phyloP scores from a whole-genome alignment of 2,329 filamentous ascomycete species.

The Penicillium sp. region DNA sequence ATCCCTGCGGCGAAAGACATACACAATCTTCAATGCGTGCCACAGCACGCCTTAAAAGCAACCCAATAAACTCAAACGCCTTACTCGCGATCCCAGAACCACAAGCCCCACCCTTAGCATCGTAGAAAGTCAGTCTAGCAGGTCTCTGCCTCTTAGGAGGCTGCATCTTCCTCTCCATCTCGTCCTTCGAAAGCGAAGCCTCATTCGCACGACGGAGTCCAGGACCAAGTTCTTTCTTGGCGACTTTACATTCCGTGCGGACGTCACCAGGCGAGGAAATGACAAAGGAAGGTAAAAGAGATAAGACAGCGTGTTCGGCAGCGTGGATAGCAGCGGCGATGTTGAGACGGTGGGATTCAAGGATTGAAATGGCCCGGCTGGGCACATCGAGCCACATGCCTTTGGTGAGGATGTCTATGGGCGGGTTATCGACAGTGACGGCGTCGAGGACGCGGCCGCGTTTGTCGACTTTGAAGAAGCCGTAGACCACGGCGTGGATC shows the following conservation, averaged over 20 bases:
- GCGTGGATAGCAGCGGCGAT: constrained; percentile 88
- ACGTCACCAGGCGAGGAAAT: constrained; percentile 87
- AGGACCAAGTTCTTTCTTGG: constrained; percentile 78
- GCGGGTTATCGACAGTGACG: constrained; percentile 86
- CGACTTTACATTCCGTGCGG: constrained; percentile 86
- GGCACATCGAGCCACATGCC: constrained; percentile 97
- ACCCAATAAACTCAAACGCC: constrained; percentile 86
- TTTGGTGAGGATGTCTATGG: constrained; percentile 76
- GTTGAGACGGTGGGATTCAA: constrained; percentile 67
- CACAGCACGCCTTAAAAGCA: constrained; percentile 69
- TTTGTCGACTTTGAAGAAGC: constrained; percentile 95
- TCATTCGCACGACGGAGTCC: constrained; percentile 33
- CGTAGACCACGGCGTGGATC: constrained; percentile 84
- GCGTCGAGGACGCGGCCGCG: constrained; percentile 81
- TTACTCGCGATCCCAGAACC: constrained; percentile 86
- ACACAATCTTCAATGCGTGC: constrained; percentile 68
- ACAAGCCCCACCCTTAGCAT: constrained; percentile 78
- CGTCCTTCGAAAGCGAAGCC: constrained; percentile 8
- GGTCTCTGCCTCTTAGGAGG: constrained; percentile 65
- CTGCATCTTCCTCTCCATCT: constrained; percentile 19
- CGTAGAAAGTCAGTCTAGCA: constrained; percentile 86
- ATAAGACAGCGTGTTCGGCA: constrained; percentile 84
- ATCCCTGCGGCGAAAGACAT: constrained; percentile 65
- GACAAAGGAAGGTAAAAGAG: constrained; percentile 83
- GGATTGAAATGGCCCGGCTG: constrained; percentile 68